phyloP scores from a whole-genome alignment of 2,329 filamentous ascomycete genomes.

The Onygenales sp. region DNA sequence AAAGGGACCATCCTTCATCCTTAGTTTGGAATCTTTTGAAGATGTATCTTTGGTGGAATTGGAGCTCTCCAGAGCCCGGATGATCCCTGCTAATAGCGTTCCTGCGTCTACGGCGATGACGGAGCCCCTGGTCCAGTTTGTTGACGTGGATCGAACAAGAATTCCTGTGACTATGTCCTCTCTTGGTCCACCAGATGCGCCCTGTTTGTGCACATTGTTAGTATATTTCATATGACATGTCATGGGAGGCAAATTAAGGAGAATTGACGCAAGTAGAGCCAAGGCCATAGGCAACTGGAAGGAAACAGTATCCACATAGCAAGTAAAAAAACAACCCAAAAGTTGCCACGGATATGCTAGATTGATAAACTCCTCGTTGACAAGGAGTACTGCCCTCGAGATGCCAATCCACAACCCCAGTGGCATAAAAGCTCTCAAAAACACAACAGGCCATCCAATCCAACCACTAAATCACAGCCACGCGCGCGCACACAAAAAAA shows the following conservation, averaged over 20 bases:
- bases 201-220: constrained; percentile 45
- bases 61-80: constrained; percentile 56
- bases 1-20: constrained; percentile 59
- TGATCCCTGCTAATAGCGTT: constrained; percentile 77
- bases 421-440: too few relatives aligned
- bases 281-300: background rate
- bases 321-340: background rate
- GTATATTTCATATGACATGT: background rate
- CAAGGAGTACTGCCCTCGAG: background rate
- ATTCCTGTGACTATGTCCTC: constrained; percentile 88
- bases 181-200: constrained; percentile 76
- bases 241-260: background rate
- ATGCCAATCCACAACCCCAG: too few relatives aligned
- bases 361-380: background rate
- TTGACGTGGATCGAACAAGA: constrained; percentile 70
- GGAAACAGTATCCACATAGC: background rate
- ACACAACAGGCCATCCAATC: too few relatives aligned
- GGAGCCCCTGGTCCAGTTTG: constrained; percentile 72
- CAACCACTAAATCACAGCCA: too few relatives aligned
- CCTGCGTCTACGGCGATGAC: constrained; percentile 90
- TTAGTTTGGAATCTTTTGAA: constrained; percentile 16
- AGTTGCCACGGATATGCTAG: background rate
- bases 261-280: background rate
- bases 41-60: constrained; percentile 7
- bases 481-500: background rate